Conservation (phyloP, 1,139 yeast genomes). For the Geotrichum klebahnii region DNA sequence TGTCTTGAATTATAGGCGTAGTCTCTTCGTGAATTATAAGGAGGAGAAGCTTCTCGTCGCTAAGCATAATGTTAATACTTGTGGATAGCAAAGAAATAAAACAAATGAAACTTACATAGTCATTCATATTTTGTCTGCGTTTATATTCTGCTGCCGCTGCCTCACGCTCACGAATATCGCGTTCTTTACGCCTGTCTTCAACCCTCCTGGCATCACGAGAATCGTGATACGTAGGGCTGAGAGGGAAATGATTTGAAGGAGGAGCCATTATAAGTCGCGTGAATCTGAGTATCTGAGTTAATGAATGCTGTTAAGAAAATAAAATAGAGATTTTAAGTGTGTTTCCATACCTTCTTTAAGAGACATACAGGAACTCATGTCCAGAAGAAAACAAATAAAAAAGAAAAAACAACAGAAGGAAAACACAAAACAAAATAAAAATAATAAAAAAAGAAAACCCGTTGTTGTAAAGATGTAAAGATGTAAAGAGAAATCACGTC, state of each 20-base stretch:
- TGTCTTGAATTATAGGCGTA: slow-evolving; percentile 6
- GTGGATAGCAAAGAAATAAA: neutral
- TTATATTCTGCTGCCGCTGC: slow-evolving; percentile 29
- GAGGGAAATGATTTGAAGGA: slow-evolving; percentile 2
- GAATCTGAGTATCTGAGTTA: neutral
- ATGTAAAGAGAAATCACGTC: too few relatives aligned
- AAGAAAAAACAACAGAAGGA: too few relatives aligned
- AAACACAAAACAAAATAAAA: too few relatives aligned
- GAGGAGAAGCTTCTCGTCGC: slow-evolving; percentile 12
- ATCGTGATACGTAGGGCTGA: neutral
- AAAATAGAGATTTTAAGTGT: too few relatives aligned
- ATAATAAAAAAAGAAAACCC: too few relatives aligned
- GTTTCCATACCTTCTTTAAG: too few relatives aligned
- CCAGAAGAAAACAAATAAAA: too few relatives aligned
- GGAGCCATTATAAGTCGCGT: neutral
- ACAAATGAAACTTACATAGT: slow-evolving; percentile 14
- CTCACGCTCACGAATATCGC: slow-evolving; percentile 19
- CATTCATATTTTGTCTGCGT: slow-evolving; percentile 27
- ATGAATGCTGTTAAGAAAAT: neutral
- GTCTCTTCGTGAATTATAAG: slow-evolving; percentile 7
- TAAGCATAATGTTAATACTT: neutral
- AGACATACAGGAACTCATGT: too few relatives aligned
- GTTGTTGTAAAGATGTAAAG: too few relatives aligned
- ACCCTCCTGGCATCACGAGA: slow-evolving; percentile 7
- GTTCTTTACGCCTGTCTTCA: slow-evolving; percentile 11